Evolutionary conservation across 345 rosid genomes (phyloP).

Genomic region (Linum usitatissimum): DNA sequence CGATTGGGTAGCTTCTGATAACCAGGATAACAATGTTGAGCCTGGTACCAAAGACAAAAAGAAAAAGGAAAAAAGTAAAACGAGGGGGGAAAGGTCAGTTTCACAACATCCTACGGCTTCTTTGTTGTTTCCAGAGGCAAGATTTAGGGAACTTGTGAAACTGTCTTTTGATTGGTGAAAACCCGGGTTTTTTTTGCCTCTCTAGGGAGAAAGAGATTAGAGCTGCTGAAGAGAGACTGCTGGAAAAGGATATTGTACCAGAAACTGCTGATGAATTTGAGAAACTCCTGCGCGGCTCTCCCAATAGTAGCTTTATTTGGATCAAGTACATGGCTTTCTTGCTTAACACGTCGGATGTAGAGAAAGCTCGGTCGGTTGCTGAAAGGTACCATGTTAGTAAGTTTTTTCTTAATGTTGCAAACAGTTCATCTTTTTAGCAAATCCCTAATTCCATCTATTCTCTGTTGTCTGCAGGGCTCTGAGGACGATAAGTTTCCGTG

Average conservation of each 20-base stretch:
- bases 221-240: constrained; percentile 84
- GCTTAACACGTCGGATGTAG: constrained; percentile 67
- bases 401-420: not conserved
- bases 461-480: constrained; percentile 52
- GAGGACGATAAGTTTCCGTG: constrained; percentile 74
- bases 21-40: constrained; percentile 25
- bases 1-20: constrained; percentile 17
- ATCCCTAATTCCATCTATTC: not conserved
- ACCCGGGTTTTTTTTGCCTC: not conserved
- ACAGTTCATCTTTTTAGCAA: not conserved
- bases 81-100: constrained; percentile 61
- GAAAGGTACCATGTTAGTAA: constrained; percentile 50
- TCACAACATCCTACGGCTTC: not conserved
- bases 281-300: constrained; percentile 81
- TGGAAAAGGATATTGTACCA: constrained; percentile 62
- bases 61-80: constrained; percentile 47
- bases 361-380: constrained; percentile 84
- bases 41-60: constrained; percentile 27
- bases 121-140: not conserved
- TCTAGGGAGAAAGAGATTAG: constrained; percentile 71
- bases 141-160: not conserved
- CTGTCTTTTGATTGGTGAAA: not conserved
- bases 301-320: constrained; percentile 91
- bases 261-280: constrained; percentile 83
- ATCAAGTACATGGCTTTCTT: constrained; percentile 80